Evolutionary conservation across 305 asterid species (phyloP).

Genomic region (Fraxinus baroniana): DNA sequence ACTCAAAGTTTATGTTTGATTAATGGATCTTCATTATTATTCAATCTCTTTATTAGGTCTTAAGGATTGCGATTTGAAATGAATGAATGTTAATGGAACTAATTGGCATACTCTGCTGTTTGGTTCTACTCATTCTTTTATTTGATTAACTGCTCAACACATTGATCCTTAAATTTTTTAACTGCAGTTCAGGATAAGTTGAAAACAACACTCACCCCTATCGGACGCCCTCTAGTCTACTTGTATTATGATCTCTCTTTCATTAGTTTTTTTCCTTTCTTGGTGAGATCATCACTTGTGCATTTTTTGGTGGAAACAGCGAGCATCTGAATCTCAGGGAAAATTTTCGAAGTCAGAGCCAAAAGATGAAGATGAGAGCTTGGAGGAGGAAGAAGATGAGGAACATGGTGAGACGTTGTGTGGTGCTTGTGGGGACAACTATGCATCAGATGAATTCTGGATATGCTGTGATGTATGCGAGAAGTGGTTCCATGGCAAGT

Average conservation of each 20-base stretch:
- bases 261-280: not conserved
- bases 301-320: slow-evolving; percentile 34
- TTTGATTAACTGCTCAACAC: not conserved
- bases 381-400: slow-evolving; percentile 45
- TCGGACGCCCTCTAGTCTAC: not conserved
- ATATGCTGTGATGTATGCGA: slow-evolving; percentile 74
- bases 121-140: not conserved
- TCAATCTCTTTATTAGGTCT: not conserved
- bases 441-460: slow-evolving; percentile 69
- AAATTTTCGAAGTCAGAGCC: slow-evolving; percentile 39
- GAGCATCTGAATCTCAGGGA: slow-evolving; percentile 36
- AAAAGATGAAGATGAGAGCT: slow-evolving; percentile 59
- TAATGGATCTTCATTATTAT: not conserved
- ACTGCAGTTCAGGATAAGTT: not conserved
- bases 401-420: slow-evolving; percentile 67
- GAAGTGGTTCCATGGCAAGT: slow-evolving; percentile 85
- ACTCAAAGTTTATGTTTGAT: not conserved
- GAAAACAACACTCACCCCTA: not conserved
- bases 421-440: slow-evolving; percentile 65
- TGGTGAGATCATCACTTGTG: not conserved
- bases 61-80: not conserved
- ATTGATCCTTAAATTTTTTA: not conserved
- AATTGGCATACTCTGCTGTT: not conserved
- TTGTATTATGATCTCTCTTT: not conserved
- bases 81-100: not conserved